phyloP scores from a whole-genome alignment of 176 grass and related monocot genomes.

The Aegilops tauschii region DNA sequence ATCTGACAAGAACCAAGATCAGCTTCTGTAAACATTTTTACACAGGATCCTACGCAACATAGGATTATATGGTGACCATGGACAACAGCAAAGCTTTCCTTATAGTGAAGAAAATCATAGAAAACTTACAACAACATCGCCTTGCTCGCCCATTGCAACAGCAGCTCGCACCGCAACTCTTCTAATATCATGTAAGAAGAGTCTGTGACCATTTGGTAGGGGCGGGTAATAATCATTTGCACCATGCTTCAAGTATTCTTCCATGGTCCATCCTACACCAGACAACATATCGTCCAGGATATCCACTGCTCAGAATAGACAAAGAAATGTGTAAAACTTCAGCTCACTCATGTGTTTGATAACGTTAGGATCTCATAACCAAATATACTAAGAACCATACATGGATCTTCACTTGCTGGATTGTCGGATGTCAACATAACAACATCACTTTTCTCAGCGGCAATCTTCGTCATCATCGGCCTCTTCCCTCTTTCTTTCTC shows the following conservation, averaged over 20 bases:
- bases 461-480: conserved; percentile 89
- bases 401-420: conserved; percentile 91
- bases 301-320: conserved; percentile 63
- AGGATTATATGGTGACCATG: not conserved
- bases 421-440: conserved; percentile 98
- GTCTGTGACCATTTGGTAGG: conserved; percentile 84
- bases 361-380: not conserved
- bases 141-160: conserved; percentile 98
- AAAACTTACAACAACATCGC: conserved; percentile 89
- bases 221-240: conserved; percentile 97
- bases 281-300: conserved; percentile 98
- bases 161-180: conserved; percentile 84
- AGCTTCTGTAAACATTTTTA: conserved; percentile 1
- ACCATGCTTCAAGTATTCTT: conserved; percentile 95
- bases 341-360: not conserved
- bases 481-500: conserved; percentile 93
- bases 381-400: conserved; percentile 47
- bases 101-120: not conserved
- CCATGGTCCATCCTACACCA: conserved; percentile 92
- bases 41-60: not conserved
- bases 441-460: conserved; percentile 96
- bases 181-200: conserved; percentile 94
- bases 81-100: not conserved
- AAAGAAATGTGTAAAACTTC: conserved; percentile 16
- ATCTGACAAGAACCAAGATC: not conserved